phyloP scores from a whole-genome alignment of 768 basidiomycete species.

The Pulveroboletus ravenelii region DNA sequence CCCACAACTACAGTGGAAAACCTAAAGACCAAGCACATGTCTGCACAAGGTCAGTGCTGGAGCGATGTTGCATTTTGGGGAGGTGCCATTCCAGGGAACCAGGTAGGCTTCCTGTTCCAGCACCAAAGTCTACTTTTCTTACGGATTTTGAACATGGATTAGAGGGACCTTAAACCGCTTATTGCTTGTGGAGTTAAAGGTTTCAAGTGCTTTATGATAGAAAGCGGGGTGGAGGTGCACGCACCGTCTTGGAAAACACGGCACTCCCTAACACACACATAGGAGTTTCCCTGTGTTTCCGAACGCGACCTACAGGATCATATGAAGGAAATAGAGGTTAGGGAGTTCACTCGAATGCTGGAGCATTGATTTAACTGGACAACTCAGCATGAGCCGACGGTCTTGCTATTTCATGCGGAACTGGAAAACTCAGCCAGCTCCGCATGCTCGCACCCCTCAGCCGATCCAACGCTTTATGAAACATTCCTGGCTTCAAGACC shows the following conservation, averaged over 20 bases:
- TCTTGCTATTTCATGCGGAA: constrained; percentile 92
- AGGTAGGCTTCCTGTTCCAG: constrained; percentile 39
- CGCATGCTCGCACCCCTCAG: constrained; percentile 10
- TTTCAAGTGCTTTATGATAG: constrained; percentile 95
- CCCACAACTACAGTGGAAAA: constrained; percentile 86
- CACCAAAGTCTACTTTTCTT: neutral
- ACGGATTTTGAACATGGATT: neutral
- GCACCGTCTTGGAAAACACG: neutral
- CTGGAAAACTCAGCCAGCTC: constrained; percentile 41
- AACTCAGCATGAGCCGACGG: constrained; percentile 56
- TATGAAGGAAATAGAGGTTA: constrained; percentile 72
- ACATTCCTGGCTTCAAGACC: constrained; percentile 89
- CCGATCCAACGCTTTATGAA: constrained; percentile 55
- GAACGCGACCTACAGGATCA: constrained; percentile 63
- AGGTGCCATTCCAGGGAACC: constrained; percentile 89
- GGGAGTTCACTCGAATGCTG: neutral
- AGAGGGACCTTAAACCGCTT: constrained; percentile 75
- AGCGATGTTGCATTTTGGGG: constrained; percentile 81
- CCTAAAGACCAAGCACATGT: constrained; percentile 63
- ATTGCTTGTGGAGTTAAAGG: constrained; percentile 82
- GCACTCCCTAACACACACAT: constrained; percentile 3
- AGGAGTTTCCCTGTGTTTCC: constrained; percentile 92
- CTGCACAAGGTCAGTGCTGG: constrained; percentile 67
- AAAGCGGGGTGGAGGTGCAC: constrained; percentile 88
- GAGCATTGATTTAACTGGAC: constrained; percentile 8